Percentiles rank a stretch among this genome's conserved stretches.
These are phyloP conservation scores for Malassezia psittaci DNA, from an alignment of 1,284 basidiomycete genomes.

Conservation along the genomic window DNA sequence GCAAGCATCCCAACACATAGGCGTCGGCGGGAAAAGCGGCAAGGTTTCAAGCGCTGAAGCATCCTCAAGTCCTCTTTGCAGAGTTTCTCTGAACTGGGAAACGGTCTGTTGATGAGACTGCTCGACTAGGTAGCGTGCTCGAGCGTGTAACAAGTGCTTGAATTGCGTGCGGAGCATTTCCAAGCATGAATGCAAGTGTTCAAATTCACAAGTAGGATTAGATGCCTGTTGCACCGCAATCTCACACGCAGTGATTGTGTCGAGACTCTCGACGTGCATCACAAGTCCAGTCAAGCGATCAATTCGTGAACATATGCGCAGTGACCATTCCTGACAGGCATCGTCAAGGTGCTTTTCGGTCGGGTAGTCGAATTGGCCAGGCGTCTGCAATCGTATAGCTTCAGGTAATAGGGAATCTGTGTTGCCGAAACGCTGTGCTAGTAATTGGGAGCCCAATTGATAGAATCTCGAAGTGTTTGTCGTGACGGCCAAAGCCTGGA, in stretches of 20 bases:
- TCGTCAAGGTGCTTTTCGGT: neutral
- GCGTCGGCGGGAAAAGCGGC: neutral
- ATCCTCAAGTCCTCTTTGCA: neutral
- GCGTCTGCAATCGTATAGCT: neutral
- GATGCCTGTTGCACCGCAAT: neutral
- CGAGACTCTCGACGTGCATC: neutral
- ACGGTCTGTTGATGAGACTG: neutral
- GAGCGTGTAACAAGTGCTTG: slow-evolving; percentile 2
- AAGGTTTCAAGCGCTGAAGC: neutral
- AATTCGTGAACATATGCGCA: neutral
- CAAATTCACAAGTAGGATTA: neutral
- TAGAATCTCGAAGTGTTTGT: neutral
- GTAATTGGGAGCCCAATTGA: slow-evolving; percentile 1
- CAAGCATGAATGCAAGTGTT: neutral
- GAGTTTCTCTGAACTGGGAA: neutral
- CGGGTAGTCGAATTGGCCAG: neutral
- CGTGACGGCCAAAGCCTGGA: neutral
- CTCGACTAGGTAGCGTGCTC: neutral
- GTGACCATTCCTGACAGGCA: neutral
- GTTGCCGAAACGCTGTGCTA: neutral
- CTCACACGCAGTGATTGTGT: slow-evolving; percentile 1
- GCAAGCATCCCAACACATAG: neutral
- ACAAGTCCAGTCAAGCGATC: neutral
- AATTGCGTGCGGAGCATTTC: neutral
- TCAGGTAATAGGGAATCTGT: neutral